Evolutionary conservation across 2,329 filamentous ascomycete species (phyloP).

Genomic region (Drechslera avenae): DNA sequence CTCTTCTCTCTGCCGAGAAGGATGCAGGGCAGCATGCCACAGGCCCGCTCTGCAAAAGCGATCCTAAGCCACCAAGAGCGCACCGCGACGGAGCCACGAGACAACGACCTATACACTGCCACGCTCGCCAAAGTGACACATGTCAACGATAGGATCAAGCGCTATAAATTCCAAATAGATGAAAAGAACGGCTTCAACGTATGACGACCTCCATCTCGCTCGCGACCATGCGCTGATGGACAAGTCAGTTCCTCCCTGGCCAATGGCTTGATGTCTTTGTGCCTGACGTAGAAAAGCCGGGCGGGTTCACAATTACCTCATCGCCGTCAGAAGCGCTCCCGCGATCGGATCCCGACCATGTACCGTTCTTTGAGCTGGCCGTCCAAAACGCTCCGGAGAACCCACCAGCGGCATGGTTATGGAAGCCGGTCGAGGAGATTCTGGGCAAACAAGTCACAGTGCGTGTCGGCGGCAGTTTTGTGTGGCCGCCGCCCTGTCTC

Average conservation of each 20-base stretch:
- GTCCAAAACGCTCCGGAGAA: conserved; percentile 74
- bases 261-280: conserved; percentile 89
- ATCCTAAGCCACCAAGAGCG: conserved; percentile 66
- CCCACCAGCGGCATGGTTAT: conserved; percentile 77
- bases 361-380: conserved; percentile 73
- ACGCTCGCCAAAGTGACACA: conserved; percentile 64
- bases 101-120: conserved; percentile 67
- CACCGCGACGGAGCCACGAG: conserved; percentile 74
- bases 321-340: conserved; percentile 62
- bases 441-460: conserved; percentile 65
- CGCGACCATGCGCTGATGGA: conserved; percentile 37
- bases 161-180: conserved; percentile 69
- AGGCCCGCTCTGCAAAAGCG: conserved; percentile 38
- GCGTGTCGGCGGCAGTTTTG: conserved; percentile 79
- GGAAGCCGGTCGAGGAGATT: conserved; percentile 62
- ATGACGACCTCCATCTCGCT: conserved; percentile 35
- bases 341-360: conserved; percentile 25
- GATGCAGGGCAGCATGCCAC: conserved; percentile 39
- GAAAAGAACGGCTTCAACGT: conserved; percentile 58
- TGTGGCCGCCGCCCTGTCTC: conserved; percentile 69
- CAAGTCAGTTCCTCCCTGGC: conserved; percentile 69
- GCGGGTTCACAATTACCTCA: conserved; percentile 88
- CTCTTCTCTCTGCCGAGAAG: conserved; percentile 19
- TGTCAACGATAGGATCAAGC: conserved; percentile 69
- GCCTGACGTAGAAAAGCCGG: conserved; percentile 70